Evolutionary conservation across 345 rosid genomes (phyloP), one percentile per base, ranked within the genome.

Genomic region (Syzygium aqueum): DNA sequence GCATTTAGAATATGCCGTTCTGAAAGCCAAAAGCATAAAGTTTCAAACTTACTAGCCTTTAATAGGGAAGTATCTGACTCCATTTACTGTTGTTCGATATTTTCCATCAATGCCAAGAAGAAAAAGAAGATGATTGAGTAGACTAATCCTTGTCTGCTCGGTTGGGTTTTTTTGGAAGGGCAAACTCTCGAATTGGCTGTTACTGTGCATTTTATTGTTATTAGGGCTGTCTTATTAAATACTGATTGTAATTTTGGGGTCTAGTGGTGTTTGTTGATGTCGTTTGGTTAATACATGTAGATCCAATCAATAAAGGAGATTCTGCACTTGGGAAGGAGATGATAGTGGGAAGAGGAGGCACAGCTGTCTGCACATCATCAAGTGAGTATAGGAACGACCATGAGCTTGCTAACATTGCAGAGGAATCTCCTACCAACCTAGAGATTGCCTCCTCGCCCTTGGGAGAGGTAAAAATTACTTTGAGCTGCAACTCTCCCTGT

Each of bases 391-490:
- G 82, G 82, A 86, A 51, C 57, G 87, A 65, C 49, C 53, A 63
- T 84, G 89, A 91, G n/a, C 88, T 84, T 88, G 78, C 92, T 63
- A 87, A 90, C 85, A 67, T 73, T 73, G 88, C 89, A 23, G 91
- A 67, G 46, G 89, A 89, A 84, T 85, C 90, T 87, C 85, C 89
- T 63, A 50, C 93, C 88, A 87, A 53, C 91, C 85, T 95, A 86
- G 96, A 96, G 89, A 92, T 96, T 87, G 98, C 98, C 67, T 93
- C 99, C 87, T 94, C 97, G 11, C 86, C 93, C 46, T 87, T 85
- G 85, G 98, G 99, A 90, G 99, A 95, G 92, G 98, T 96, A 93
- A 95, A 95, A 93, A 90, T 96, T 88, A 94, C 92, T 91, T 88
- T 97, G 61, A 94, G 93, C 89, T 97, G 93, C 93, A 88, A 90